Evolutionary conservation across 2,329 filamentous ascomycete genomes (phyloP).

Genomic region (Colletotrichum tamarilloi): DNA sequence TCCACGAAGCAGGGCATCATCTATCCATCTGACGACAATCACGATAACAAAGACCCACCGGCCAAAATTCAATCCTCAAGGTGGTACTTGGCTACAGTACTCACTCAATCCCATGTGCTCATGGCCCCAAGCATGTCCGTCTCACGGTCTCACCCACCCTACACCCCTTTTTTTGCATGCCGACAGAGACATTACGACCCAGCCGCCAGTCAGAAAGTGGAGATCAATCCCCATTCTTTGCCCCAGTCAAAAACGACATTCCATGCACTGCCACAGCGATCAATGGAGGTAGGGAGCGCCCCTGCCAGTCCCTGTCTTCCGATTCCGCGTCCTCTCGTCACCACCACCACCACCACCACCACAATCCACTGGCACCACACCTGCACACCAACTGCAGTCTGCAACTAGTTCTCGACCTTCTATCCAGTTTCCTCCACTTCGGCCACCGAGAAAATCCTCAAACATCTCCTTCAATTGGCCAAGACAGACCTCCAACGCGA

Average conservation of each 20-base stretch:
- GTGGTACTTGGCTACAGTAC: neutral
- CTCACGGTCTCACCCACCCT: conserved; percentile 3
- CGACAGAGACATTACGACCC: conserved; percentile 22
- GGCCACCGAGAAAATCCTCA: neutral
- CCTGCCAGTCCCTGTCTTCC: neutral
- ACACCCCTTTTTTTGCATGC: conserved; percentile 25
- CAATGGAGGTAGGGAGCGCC: conserved; percentile 27
- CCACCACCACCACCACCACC: neutral
- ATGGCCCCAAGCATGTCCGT: neutral
- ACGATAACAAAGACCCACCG: neutral
- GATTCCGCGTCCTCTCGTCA: neutral
- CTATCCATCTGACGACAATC: neutral
- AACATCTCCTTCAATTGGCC: conserved; percentile 16
- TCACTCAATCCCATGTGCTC: neutral
- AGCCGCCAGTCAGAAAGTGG: conserved; percentile 7
- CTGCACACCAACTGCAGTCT: no score
- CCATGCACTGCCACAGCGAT: conserved; percentile 35
- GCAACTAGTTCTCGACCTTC: neutral
- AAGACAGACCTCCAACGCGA: neutral
- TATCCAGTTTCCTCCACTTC: neutral
- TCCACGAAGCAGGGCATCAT: neutral
- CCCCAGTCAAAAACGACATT: conserved; percentile 24
- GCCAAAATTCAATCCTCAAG: neutral
- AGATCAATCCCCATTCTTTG: conserved; percentile 19
- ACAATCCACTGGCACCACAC: neutral